Evolutionary conservation across 495 filamentous ascomycete species (phyloP), one percentile per base, ranked within the genome.

Genomic region (Podospora pseudopauciseta): DNA sequence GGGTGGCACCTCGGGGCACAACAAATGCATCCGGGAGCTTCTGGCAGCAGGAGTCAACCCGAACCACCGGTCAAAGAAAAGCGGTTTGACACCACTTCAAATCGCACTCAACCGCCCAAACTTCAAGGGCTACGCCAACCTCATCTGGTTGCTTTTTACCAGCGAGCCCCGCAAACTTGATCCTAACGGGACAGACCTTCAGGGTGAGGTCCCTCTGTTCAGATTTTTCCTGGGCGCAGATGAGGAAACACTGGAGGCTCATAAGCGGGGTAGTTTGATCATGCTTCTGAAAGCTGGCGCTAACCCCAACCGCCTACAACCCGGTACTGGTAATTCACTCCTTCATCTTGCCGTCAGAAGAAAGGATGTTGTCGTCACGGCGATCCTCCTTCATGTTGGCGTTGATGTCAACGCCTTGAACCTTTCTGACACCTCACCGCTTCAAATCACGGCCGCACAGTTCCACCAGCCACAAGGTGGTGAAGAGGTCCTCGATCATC

Each of bases 361-460:
- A 34, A 63, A 62, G 56, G 67, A 69, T 23, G 9, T 26, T 4
- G 28, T 60, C n/a, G 60, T 57, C 2, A 63, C 65, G 3, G 63
- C 67, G 30, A 69, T 66, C 62, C 55, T 69, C 19, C 63, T 69
- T 7, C 56, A 69, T 34, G 65, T 58, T 55, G 67, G 67, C 2
- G 67, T 63, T 4, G 56, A 61, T n/a, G 67, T 69, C 6, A 56
- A 56, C 54, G 54, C 54, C 15, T 0, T 56, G 54, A 56, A 56
- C 6, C 15, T 18, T 20, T 18, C 16, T 20, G 53, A 5, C 15
- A 56, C 0, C 53, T 18, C 53, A 20, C 53, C 53, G 3, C 53
- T 56, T 18, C 53, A 56, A 15, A 56, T 56, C 53, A 56, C 53
- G 15, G 53, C 53, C 16, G 3, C 15, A 0, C 53, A 56, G 11